Evolutionary conservation across 2,329 filamentous ascomycete genomes (phyloP).

Genomic region (Emmonsiellopsis sp.): DNA sequence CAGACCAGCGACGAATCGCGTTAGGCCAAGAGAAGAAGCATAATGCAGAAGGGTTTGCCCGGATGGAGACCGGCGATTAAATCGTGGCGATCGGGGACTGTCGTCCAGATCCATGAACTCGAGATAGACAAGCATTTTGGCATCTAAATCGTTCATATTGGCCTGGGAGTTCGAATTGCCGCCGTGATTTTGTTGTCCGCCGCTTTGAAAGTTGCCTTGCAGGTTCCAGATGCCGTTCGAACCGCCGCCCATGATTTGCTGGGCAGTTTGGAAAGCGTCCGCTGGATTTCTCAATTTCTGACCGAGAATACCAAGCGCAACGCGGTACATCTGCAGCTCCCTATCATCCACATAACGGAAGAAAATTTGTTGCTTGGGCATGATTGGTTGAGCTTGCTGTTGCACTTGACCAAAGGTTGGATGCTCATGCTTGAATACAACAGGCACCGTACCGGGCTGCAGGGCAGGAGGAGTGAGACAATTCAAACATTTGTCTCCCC

Average conservation of each 20-base stretch:
- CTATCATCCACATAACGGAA: constrained; percentile 60
- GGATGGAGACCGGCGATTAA: constrained; percentile 55
- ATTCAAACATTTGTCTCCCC: constrained; percentile 70
- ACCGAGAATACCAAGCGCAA: constrained; percentile 35
- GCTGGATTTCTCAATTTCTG: constrained; percentile 38
- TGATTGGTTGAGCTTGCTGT: constrained; percentile 29
- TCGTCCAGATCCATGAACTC: constrained; percentile 72
- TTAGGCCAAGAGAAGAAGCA: constrained; percentile 64
- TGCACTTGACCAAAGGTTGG: constrained; percentile 39
- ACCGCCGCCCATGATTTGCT: constrained; percentile 38
- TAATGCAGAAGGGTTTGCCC: constrained; percentile 76
- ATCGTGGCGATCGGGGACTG: constrained; percentile 55
- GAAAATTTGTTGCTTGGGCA: constrained; percentile 41
- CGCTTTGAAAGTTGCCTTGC: constrained; percentile 34
- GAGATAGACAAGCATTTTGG: constrained; percentile 61
- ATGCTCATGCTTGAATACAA: constrained; percentile 54
- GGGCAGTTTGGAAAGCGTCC: constrained; percentile 39
- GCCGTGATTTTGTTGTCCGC: constrained; percentile 36
- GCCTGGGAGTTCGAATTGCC: constrained; percentile 30
- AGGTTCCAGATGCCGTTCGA: constrained; percentile 39
- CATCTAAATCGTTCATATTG: constrained; percentile 49
- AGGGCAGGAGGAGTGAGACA: constrained; percentile 66
- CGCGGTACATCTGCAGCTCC: constrained; percentile 38
- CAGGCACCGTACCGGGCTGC: constrained; percentile 57
- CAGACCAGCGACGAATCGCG: constrained; percentile 66